Conservation (phyloP, 768 basidiomycete species). For the Phaffia australis region DNA sequence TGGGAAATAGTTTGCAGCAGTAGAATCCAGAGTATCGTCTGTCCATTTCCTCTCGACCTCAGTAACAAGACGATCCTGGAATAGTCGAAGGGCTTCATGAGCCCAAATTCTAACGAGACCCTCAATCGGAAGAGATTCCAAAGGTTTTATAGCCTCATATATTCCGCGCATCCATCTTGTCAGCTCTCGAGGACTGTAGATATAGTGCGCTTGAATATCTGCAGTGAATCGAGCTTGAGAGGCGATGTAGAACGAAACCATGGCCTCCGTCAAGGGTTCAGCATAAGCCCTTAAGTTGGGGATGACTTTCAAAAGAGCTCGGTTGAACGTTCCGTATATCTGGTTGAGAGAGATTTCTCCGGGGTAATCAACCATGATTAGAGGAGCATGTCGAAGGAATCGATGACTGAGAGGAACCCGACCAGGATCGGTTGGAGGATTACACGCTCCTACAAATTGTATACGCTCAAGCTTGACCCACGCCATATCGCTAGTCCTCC, state of each 20-base stretch:
- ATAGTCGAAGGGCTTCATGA: conserved; percentile 90
- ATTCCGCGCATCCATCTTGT: conserved; percentile 96
- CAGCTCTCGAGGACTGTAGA: conserved; percentile 96
- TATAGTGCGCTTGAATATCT: conserved; percentile 95
- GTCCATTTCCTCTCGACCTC: conserved; percentile 93
- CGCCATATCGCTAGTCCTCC: conserved; percentile 84
- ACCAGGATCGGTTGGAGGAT: conserved; percentile 97
- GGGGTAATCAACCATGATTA: conserved; percentile 99
- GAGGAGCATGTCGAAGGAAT: conserved; percentile 91
- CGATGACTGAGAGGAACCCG: conserved; percentile 96
- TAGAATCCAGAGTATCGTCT: conserved; percentile 74
- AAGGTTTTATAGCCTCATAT: conserved; percentile 87
- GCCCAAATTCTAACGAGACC: conserved; percentile 96
- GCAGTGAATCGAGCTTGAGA: conserved; percentile 92
- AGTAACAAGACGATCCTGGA: conserved; percentile 90
- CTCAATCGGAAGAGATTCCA: conserved; percentile 86
- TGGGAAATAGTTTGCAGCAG: conserved; percentile 83
- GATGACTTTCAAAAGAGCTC: conserved; percentile 87
- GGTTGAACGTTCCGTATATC: conserved; percentile 96
- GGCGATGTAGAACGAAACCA: conserved; percentile 89
- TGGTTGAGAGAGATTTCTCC: conserved; percentile 93
- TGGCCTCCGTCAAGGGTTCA: conserved; percentile 89
- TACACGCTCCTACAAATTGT: conserved; percentile 98
- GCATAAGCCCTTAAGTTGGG: conserved; percentile 86
- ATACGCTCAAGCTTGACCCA: conserved; percentile 99